phyloP scores from a whole-genome alignment of 2,329 filamentous ascomycete species.

The Monosporascus cannonballus region DNA sequence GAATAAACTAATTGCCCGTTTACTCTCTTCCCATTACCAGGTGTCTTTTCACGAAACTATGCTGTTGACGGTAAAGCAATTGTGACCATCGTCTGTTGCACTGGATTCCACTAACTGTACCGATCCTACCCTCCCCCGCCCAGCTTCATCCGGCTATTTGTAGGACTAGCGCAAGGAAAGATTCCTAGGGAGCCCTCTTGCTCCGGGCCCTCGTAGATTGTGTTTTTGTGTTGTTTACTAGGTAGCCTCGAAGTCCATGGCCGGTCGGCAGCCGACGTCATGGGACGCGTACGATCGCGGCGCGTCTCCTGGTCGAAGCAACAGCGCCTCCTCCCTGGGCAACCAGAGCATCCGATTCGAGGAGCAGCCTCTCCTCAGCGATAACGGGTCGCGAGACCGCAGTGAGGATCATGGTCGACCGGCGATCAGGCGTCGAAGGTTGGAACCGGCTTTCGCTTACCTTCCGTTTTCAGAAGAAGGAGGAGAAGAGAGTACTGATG shows the following conservation, averaged over 20 bases:
- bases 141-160: no score
- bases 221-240: background rate
- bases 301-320: conserved; percentile 30
- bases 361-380: conserved; percentile 39
- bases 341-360: conserved; percentile 38
- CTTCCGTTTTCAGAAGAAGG: background rate
- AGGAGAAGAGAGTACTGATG: conserved; percentile 1
- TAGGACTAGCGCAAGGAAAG: no score
- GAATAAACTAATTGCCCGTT: no score
- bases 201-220: no score
- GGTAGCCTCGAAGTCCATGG: conserved; percentile 13
- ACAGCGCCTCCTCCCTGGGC: conserved; percentile 34
- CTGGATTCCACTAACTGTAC: no score
- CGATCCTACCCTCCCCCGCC: no score
- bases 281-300: conserved; percentile 43
- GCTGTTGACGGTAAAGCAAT: no score
- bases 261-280: conserved; percentile 22
- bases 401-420: conserved; percentile 27
- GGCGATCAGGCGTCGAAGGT: conserved; percentile 31
- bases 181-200: no score
- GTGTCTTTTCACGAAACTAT: no score
- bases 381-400: conserved; percentile 24
- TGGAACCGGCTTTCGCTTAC: conserved; percentile 13
- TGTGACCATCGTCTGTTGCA: no score
- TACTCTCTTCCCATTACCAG: no score